Base-by-base conservation (phyloP, 441 rosid genomes). In the Brassica balearica region DNA sequence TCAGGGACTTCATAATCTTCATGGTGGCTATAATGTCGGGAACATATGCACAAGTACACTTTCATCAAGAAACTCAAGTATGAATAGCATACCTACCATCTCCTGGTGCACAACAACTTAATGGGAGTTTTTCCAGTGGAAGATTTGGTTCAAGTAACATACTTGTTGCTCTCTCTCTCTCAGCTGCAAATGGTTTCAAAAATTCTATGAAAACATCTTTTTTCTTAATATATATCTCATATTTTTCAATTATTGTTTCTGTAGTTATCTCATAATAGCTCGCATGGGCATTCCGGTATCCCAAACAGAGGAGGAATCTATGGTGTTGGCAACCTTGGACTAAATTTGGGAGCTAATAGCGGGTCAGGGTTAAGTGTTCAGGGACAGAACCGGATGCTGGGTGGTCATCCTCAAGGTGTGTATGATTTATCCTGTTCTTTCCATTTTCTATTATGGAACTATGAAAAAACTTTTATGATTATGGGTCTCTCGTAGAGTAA, bases 331-430 rank as follows among this genome's bases (percentile, higher is more conserved):
- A 36, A 36, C 43, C 43, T 6, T 36, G 43, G 51, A 4, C 74
- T 96, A 74, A 94, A 88, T 86, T 77, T 92, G 75, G 60, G 80
- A 78, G 91, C 87, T 67, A 96, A 88, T 83, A 88, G 87, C 53
- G 99, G 97, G 77, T 91, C 99, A 80, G 98, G 92, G 74, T 81
- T 94, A 76, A 86, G 86, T 68, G 79, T 91, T 62, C 99, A 92
- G 83, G 97, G 97, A 62, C 98, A 91, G 83, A 96, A 96, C 85
- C 85, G 98, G 74, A 73, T 96, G 80, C 81, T 96, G 92, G 78
- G 95, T 72, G 88, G 91, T 60, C 92, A 90, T 85, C 92, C 97
- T 63, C 99, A 92, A 89, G 99, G 99, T 96, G 5, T 29, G 82
- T 58, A 58, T 67, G 73, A 58, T 36, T 65, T 75, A 36, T 60